phyloP scores from a whole-genome alignment of 1,284 basidiomycete species.

The Melanopsichium pennsylvanicum region DNA sequence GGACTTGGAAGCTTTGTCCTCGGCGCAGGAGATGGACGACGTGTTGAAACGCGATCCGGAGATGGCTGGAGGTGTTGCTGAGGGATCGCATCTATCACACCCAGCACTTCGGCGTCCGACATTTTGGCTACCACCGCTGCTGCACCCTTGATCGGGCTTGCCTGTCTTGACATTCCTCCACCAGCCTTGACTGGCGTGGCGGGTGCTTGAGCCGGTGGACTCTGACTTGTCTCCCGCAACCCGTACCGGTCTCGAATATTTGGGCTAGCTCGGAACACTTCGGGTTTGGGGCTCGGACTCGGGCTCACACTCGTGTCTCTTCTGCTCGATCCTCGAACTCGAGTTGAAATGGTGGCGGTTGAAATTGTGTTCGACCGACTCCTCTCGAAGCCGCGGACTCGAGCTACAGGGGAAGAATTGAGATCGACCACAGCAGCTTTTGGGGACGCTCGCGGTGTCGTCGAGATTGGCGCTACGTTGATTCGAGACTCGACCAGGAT shows the following conservation, averaged over 20 bases:
- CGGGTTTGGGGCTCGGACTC: not conserved
- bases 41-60: no score
- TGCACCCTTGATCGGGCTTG: slow-evolving; percentile 11
- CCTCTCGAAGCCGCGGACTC: slow-evolving; percentile 15
- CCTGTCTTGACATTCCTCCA: not conserved
- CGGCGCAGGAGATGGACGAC: not conserved
- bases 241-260: slow-evolving; percentile 21
- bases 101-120: slow-evolving; percentile 35
- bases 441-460: slow-evolving; percentile 19
- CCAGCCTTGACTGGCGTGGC: not conserved
- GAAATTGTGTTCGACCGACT: slow-evolving; percentile 20
- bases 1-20: not conserved
- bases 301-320: not conserved
- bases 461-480: slow-evolving; percentile 15
- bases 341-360: slow-evolving; percentile 3
- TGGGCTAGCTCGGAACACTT: slow-evolving; percentile 30
- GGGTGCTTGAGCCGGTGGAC: slow-evolving; percentile 4
- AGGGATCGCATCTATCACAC: slow-evolving; percentile 27
- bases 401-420: slow-evolving; percentile 15
- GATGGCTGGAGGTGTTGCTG: no score
- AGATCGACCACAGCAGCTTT: slow-evolving; percentile 22
- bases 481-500: slow-evolving; percentile 36
- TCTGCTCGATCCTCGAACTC: slow-evolving; percentile 1
- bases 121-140: not conserved
- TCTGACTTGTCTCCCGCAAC: slow-evolving; percentile 18